phyloP scores from a whole-genome alignment of 768 basidiomycete genomes.

The Lentinula edodes region DNA sequence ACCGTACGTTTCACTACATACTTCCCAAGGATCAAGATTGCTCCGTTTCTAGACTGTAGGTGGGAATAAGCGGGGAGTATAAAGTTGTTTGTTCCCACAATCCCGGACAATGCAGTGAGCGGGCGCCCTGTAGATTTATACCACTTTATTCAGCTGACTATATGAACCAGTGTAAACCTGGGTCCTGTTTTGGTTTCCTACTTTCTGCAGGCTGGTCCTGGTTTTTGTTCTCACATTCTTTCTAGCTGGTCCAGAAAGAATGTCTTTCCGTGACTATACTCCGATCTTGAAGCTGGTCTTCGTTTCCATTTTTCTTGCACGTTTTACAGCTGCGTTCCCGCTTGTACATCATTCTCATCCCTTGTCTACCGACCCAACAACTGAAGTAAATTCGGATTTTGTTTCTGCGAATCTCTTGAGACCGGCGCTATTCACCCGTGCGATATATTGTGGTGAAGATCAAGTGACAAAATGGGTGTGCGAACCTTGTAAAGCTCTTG shows the following conservation, averaged over 20 bases:
- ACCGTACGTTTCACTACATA: too few relatives aligned
- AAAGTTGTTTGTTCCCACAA: too few relatives aligned
- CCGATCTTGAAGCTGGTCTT: neutral
- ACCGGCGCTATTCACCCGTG: neutral
- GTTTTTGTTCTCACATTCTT: neutral
- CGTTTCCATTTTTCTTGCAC: neutral
- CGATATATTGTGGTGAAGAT: neutral
- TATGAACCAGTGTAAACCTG: too few relatives aligned
- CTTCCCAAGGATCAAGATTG: too few relatives aligned
- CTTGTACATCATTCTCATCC: neutral
- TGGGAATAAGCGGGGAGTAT: too few relatives aligned
- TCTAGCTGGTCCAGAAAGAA: neutral
- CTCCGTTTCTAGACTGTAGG: too few relatives aligned
- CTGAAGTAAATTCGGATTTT: neutral
- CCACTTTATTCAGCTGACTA: too few relatives aligned
- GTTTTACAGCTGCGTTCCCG: neutral
- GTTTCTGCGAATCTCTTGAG: neutral
- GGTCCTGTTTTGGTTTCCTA: too few relatives aligned
- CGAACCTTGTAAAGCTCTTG: neutral
- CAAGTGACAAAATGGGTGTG: neutral
- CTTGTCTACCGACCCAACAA: neutral
- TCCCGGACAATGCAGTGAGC: too few relatives aligned
- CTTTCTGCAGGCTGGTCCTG: neutral
- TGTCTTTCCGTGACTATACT: neutral
- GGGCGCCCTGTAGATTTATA: too few relatives aligned